Base-by-base conservation (phyloP, 129 eudicot genomes). In the Pittosporum tobira region DNA sequence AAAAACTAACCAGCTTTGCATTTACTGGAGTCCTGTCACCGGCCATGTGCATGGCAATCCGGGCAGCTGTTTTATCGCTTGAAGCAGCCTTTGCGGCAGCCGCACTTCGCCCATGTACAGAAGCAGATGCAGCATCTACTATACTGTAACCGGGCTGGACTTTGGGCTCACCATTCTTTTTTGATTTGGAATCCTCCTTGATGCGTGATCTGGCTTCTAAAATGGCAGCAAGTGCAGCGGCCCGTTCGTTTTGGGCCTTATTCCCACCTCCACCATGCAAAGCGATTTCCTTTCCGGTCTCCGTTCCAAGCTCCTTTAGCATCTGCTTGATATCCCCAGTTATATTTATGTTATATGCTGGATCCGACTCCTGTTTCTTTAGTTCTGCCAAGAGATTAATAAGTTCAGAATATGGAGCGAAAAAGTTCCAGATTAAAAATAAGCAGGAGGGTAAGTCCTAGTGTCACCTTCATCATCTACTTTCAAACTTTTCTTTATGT, bases 111-210 rank as follows among this genome's bases (percentile, higher is more conserved):
- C 98, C 98, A 72, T 86, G 94, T 25, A 91, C 98, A 62, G 98
- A 83, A 70, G 98, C 98, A 66, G 98, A 91, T 34, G 98, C 98
- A 72, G 98, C 96, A 79, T 91, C 98, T 21, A 91, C 98, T 59
- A 91, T 62, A 73, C 98, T 87, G 69, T 54, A 87, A 52, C 64
- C 71, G 62, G 55, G 84, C 66, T 72, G 85, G 5, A 71, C 24
- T 67, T 77, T 81, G 12, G 29, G 61, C 52, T 68, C 84, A 8
- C 73, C 85, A 21, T 77, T 68, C 20, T 49, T 65, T 14, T 78
- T 69, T 52, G 87, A 79, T 46, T 73, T 78, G 1, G 74, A 49
- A 45, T 86, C 87, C 43, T 83, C 95, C 59, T 80, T 84, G 51
- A 83, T 87, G 13, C 98, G 98, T 43, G 89, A 81, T 76, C 96